Base-by-base conservation (phyloP, 75 land plant genomes). In the Pinus taeda region DNA sequence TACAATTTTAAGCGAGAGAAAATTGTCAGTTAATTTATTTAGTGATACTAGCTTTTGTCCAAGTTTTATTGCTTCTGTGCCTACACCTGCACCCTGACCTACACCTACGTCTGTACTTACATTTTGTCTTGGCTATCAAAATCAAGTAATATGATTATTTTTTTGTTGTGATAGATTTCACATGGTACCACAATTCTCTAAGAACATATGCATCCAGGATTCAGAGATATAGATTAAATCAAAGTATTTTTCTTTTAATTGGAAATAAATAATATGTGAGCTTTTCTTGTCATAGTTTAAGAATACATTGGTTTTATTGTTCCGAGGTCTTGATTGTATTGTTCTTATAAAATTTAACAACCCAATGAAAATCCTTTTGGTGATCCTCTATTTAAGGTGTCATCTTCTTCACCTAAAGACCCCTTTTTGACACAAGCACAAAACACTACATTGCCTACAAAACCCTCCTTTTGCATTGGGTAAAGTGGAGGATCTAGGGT, bases 301-400 rank as follows among this genome's bases (percentile, higher is more conserved):
- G 49, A 3, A 67, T 39, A 15, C 30, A 56, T 73, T 29, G 7
- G 13, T 58, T 59, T 9, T 36, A 36, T 30, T 60, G 7, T 21
- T 59, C 24, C n/a, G 22, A 12, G 11, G 17, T 57, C 20, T 74
- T 75, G 49, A 59, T 60, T 33, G 15, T 33, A 33, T 36, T 11
- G 9, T 14, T 33, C 4, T 75, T 30, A 17, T 37, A 4, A 59
- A 18, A 6, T 39, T 6, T 15, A 39, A 75, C 91, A 91, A 91
- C 60, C 85, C 72, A 74, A 72, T 81, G 87, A 82, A 66, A 85
- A 93, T 84, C 94, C 90, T 65, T 96, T 93, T 83, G 96, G 96
- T 3, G 90, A 91, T 60, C 26, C 85, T 60, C 90, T 96, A 67
- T 96, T 96, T 69, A 89, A 82, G 76, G 96, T 89, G 67, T 69